phyloP scores from a whole-genome alignment of 345 rosid genomes.

The Streptanthus diversifolius region DNA sequence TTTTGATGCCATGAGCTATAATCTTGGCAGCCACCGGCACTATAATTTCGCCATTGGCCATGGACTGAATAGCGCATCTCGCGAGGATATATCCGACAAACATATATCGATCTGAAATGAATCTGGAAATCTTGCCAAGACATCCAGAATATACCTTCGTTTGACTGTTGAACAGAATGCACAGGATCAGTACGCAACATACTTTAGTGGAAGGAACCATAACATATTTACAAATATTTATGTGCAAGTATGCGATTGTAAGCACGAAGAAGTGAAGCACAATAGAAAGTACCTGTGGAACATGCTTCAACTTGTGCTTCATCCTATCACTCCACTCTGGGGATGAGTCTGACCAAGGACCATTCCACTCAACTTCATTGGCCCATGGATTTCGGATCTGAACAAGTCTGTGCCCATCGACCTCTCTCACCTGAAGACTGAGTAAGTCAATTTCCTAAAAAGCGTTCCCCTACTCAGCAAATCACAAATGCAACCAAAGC shows the following conservation, averaged over 20 bases:
- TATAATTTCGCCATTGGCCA: constrained; percentile 94
- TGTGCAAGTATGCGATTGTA: background rate
- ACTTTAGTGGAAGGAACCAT: background rate
- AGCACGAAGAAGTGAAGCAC: background rate
- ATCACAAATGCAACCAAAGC: constrained; percentile 11
- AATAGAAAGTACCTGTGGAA: constrained; percentile 64
- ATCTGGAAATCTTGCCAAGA: constrained; percentile 99
- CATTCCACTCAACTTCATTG: constrained; percentile 99
- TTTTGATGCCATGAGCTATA: constrained; percentile 98
- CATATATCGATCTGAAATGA: constrained; percentile 98
- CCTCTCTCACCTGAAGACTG: constrained; percentile 81
- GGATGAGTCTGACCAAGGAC: constrained; percentile 98
- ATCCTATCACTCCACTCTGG: constrained; percentile 96
- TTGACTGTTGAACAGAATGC: constrained; percentile 62
- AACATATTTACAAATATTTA: background rate
- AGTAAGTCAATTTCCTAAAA: background rate
- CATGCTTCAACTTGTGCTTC: constrained; percentile 92
- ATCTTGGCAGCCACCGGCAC: constrained; percentile 99
- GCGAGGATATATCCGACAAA: constrained; percentile 92
- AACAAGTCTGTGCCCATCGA: constrained; percentile 97
- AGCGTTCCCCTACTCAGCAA: background rate
- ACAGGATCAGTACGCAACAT: constrained; percentile 21
- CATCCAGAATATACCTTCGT: constrained; percentile 99
- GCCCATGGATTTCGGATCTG: constrained; percentile 99
- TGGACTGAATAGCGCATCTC: constrained; percentile 98